Base-by-base conservation (phyloP, 2,329 filamentous ascomycete genomes). In the Penicillium hesseltinei region DNA sequence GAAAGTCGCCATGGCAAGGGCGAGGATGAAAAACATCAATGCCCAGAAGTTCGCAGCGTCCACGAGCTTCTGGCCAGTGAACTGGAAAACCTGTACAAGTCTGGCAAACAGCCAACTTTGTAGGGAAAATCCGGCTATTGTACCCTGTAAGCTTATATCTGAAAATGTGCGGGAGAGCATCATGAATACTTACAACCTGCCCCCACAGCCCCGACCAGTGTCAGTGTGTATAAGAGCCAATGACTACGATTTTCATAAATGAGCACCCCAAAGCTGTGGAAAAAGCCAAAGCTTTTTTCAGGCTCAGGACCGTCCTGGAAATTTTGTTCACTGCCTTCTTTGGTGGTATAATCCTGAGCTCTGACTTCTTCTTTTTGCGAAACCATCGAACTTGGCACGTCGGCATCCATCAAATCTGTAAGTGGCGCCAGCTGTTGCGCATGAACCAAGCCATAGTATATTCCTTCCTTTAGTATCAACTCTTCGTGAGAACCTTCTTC, bases 401-500 rank as follows among this genome's bases (percentile, higher is more conserved):
- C 44, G 2, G n/a, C 13, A 11, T 51, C 47, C 23, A 38, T 10
- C 17, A 29, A 10, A 23, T 31, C 54, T 9, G n/a, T 50, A 43
- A 57, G n/a, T 35, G 64, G 58, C 11, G 67, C 67, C 17, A 73
- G 64, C 19, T 63, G 60, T 44, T 72, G 71, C 8, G 77, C 81
- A 5, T 80, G 77, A 2, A 92, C 89, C 5, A 92, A 81, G 2
- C 81, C 82, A 38, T 82, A 82, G 66, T 93, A 93, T 19, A 88
- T 79, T 1, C 89, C 80, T 35, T 76, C 78, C 5, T 85, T 78
- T 38, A 81, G 71, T 1, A 95, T 78, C 0, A 96, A 81, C 43
- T 85, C 82, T 7, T 91, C 84, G 62, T 96, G 91, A 0, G 84
- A 91, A 0, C 91, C 91, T 63, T 87, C 78, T 71, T 96, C 90